Base-by-base conservation (phyloP, 805 yeast species). In the Ogataea siamensis region DNA sequence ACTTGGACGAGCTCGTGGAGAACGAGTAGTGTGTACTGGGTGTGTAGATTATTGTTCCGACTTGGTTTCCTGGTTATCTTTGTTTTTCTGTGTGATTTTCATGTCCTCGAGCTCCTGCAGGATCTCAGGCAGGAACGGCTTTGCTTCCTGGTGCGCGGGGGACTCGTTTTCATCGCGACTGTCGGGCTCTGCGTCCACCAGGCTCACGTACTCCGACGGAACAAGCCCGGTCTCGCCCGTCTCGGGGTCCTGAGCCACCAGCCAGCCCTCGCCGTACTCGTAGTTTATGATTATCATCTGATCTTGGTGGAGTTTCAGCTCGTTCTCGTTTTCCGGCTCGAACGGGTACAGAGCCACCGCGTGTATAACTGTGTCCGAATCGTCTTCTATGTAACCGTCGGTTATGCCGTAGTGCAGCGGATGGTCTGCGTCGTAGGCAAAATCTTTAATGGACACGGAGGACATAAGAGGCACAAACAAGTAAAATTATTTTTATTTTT, bases 261-360 rank as follows among this genome's bases (percentile, higher is more conserved):
- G 72, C 99, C 99, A 93, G 6, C 99, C 99, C 59, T 91, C 97
- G 17, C 98, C 98, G 59, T 91, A 96, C 40, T 94, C 77, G 60
- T 89, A 91, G 42, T 83, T 78, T 20, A 93, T 83, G 76, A 88
- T 82, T 2, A 93, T 77, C 10, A 77, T 60, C 62, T 93, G 97
- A 23, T 96, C 95, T 51, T 83, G 94, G 10, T 55, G 63, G 21
- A 93, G 65, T 8, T 73, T 76, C 30, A 89, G 76, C 55, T 93
- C 99, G 60, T 93, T 93, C 51, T 87, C 96, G 60, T 93, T 93
- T 58, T 93, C 98, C 0, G 98, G 96, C 28, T 66, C 73, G 56
- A 93, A 93, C 51, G 89, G 91, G 58, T 87, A 93, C 31, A 93
- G 59, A 1, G 97, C 97, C 18, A 88, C 68, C 0, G 98, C 99